Conservation (phyloP, 805 yeast genomes). For the Kregervanrija fluxuum region DNA sequence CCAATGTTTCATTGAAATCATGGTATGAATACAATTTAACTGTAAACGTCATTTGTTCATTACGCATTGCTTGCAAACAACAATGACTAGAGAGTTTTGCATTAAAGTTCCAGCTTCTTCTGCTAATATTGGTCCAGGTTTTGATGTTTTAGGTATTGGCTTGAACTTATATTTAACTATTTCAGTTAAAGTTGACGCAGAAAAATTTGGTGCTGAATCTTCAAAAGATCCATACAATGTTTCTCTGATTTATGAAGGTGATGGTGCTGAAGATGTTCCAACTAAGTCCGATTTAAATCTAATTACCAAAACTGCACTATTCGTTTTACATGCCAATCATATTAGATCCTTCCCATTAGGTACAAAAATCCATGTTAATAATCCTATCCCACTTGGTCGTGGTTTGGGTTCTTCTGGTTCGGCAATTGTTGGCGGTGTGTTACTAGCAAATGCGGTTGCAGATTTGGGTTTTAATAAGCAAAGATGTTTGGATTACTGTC, state of each 20-base stretch:
- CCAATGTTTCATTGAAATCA: no score
- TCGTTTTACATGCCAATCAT: conserved; percentile 80
- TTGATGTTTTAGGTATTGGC: conserved; percentile 93
- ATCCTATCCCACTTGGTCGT: conserved; percentile 94
- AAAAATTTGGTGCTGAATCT: conserved; percentile 35
- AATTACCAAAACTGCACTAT: conserved; percentile 88
- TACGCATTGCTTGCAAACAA: neutral
- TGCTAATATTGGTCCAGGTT: conserved; percentile 98
- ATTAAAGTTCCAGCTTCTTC: conserved; percentile 91
- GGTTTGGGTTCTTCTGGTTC: conserved; percentile 98
- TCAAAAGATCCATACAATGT: conserved; percentile 62
- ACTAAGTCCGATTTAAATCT: conserved; percentile 69
- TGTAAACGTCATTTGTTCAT: no score
- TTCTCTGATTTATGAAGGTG: conserved; percentile 57
- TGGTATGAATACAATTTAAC: no score
- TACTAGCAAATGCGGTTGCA: conserved; percentile 83
- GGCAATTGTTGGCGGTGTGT: conserved; percentile 95
- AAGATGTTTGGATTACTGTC: conserved; percentile 86
- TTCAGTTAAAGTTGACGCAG: conserved; percentile 53
- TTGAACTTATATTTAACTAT: conserved; percentile 67
- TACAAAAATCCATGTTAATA: conserved; percentile 69
- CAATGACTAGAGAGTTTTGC: conserved; percentile 44
- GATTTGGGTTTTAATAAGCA: conserved; percentile 63
- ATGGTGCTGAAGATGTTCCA: conserved; percentile 80
- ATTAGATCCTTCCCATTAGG: conserved; percentile 74